Evolutionary conservation across 1,284 basidiomycete species (phyloP).

Genomic region (Neotropicomus parvogracilis): DNA sequence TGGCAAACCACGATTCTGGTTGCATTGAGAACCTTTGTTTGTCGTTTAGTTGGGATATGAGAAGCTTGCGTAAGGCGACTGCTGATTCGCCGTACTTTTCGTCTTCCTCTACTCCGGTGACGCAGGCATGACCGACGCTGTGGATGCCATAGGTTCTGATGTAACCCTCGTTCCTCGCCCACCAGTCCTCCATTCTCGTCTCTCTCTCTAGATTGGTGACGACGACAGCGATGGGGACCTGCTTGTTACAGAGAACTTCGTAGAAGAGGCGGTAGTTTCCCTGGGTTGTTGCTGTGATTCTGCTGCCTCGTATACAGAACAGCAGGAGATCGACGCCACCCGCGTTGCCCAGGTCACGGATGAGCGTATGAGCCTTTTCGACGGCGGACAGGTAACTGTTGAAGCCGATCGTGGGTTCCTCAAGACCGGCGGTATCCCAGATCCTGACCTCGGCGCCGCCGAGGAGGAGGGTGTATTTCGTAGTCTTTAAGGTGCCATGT

Average conservation of each 20-base stretch:
- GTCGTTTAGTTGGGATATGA: constrained; percentile 15
- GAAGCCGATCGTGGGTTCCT: constrained; percentile 35
- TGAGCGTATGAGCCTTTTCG: constrained; percentile 34
- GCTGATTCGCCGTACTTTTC: constrained; percentile 26
- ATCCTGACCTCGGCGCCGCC: constrained; percentile 15
- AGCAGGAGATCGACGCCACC: constrained; percentile 38
- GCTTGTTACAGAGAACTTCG: constrained; percentile 33
- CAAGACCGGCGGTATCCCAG: constrained; percentile 41
- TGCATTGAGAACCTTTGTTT: constrained; percentile 25
- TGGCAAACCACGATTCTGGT: constrained; percentile 25
- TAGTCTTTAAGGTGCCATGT: constrained; percentile 28
- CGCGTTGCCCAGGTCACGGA: constrained; percentile 27
- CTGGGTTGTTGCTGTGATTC: constrained; percentile 35
- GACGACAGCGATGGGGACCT: constrained; percentile 38
- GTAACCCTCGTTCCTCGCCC: constrained; percentile 31
- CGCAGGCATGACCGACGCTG: constrained; percentile 36
- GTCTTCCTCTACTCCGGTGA: constrained; percentile 36
- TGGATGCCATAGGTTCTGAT: constrained; percentile 34
- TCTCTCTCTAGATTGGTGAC: constrained; percentile 41
- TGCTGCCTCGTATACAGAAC: constrained; percentile 37
- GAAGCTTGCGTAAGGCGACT: constrained; percentile 15
- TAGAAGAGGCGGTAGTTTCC: constrained; percentile 38
- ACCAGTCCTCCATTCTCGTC: constrained; percentile 38
- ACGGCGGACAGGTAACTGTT: constrained; percentile 32
- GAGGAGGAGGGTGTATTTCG: constrained; percentile 19